Evolutionary conservation across 148 eudicot species (phyloP), one percentile per base, ranked within the genome.

Genomic region (Vaccinium myrtillus): DNA sequence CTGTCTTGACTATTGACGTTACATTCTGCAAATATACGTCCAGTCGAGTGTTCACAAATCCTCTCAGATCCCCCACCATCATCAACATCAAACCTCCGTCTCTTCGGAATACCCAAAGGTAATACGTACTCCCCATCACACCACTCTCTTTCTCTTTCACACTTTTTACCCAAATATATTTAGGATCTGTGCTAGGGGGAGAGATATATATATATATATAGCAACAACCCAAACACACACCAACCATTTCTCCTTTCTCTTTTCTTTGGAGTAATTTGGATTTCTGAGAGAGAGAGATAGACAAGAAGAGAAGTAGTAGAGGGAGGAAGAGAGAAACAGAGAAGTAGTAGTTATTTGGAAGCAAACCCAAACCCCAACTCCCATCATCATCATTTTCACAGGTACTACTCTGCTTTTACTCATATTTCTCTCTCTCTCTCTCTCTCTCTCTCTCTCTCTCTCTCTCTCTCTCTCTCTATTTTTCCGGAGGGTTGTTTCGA

Each of bases 51-150:
- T 43, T 13, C 54, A 43, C 13, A 80, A 61, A 61, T 11, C 23
- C 83, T 23, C 8, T 80, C 83, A n/a, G 25, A 32, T 39, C n/a
- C n/a, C 74, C 25, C 46, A 43, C 80, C 79, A 12, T 49, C 43
- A 61, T n/a, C 25, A n/a, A n/a, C 3, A n/a, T 8, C 27, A 21
- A 25, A 25, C 27, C 46, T 43, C 69, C 69, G 9, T 0, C 27
- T 13, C 27, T 61, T n/a, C 27, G 27, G 10, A 61, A 61, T 61
- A n/a, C 23, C 27, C 69, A 21, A 61, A n/a, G 69, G 12, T 61
- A 19, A 19, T 12, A 27, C 30, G 30, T 27, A 8, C 69, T 55
- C 25, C 9, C 70, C 23, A 4, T 14, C 30, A 9, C 46, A 43
- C 46, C 46, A 43, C 6, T 43, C 46, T 43, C 46, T 43, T 43